Percentiles rank a stretch among this genome's conserved stretches.
Conservation (phyloP, 192 early-diverging fungal species). For the Spinellus fusiger region DNA sequence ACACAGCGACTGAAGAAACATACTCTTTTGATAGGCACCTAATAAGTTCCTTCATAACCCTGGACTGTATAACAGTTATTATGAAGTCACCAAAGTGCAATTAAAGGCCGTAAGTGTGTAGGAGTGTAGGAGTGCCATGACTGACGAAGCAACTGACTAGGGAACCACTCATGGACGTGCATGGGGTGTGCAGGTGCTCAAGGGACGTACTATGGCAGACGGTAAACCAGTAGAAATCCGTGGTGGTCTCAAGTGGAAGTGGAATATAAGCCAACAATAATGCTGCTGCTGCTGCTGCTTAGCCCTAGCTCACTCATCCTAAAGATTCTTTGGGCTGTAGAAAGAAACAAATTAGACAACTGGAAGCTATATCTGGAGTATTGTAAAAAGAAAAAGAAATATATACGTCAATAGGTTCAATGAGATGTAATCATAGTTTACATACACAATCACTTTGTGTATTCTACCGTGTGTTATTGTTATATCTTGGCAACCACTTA, state of each 20-base stretch:
- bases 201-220: conserved; percentile 13
- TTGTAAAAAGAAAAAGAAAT: no score
- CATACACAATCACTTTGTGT: no score
- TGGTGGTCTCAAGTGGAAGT: conserved; percentile 13
- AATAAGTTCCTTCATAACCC: conserved; percentile 12
- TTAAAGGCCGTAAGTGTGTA: conserved; percentile 8
- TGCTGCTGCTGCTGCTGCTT: no score
- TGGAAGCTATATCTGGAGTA: no score
- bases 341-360: no score
- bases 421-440: no score
- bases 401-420: no score
- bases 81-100: conserved; percentile 19
- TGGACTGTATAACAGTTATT: conserved; percentile 10
- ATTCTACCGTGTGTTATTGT: no score
- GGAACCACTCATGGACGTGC: conserved; percentile 13
- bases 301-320: no score
- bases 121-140: not conserved
- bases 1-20: no score
- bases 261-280: not conserved
- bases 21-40: conserved; percentile 2
- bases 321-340: no score
- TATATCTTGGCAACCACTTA: no score
- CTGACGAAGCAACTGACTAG: not conserved
- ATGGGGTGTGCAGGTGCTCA: conserved; percentile 16
- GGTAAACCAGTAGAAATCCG: conserved; percentile 15